A percentile compares a stretch with the other conserved stretches of the same genome.
phyloP scores from a whole-genome alignment of 352 stramenopile genomes.

The Aphanomyces stellatus region DNA sequence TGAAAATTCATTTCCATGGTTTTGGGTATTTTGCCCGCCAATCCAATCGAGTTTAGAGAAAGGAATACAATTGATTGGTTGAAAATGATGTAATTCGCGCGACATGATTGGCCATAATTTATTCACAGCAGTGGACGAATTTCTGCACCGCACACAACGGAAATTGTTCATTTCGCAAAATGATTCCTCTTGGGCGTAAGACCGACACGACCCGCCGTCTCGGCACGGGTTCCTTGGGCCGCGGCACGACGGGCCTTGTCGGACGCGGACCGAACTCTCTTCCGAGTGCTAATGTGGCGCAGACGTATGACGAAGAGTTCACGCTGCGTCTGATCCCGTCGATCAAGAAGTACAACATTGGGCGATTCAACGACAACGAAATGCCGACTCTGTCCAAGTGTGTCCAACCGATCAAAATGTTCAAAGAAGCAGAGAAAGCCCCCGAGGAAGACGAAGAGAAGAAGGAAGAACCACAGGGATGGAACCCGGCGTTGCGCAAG shows the following conservation, averaged over 20 bases:
- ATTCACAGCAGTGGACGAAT: too few relatives aligned
- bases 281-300: background rate
- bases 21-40: background rate
- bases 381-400: constrained; percentile 51
- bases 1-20: background rate
- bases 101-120: too few relatives aligned
- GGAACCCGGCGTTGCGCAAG: constrained; percentile 67
- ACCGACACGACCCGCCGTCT: background rate
- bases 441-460: constrained; percentile 73
- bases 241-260: background rate
- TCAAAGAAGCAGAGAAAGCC: constrained; percentile 67
- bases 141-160: background rate
- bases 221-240: background rate
- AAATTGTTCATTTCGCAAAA: constrained; percentile 2
- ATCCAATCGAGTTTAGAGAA: background rate
- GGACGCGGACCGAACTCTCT: background rate
- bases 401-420: constrained; percentile 81
- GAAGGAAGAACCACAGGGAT: constrained; percentile 53
- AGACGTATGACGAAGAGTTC: constrained; percentile 46
- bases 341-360: constrained; percentile 85
- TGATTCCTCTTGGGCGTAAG: constrained; percentile 13
- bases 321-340: constrained; percentile 74
- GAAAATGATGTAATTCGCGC: too few relatives aligned
- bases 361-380: constrained; percentile 63
- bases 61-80: background rate